phyloP scores from a whole-genome alignment of 306 rosid species.

The Cucurbita argyrosperma region DNA sequence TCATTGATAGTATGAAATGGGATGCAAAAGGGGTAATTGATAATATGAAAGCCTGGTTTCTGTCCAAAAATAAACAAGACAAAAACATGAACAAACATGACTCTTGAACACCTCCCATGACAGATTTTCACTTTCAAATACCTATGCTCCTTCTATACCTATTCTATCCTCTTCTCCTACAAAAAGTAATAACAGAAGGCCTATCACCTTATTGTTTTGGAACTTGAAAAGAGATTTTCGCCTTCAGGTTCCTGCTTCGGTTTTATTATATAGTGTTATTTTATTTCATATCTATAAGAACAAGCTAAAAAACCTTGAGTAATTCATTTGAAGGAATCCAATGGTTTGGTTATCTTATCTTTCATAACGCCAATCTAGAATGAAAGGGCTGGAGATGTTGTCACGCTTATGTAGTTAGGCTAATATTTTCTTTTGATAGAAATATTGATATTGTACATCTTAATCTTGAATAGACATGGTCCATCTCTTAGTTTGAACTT shows the following conservation, averaged over 20 bases:
- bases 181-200: not conserved
- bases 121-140: not conserved
- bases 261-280: not conserved
- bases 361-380: not conserved
- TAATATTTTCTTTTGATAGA: not conserved
- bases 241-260: not conserved
- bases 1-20: not conserved
- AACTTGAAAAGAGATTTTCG: not conserved
- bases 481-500: not conserved
- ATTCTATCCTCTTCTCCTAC: not conserved
- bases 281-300: not conserved
- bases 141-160: not conserved
- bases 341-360: not conserved
- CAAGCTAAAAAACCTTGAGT: not conserved
- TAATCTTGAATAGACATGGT: not conserved
- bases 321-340: not conserved
- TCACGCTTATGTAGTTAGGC: not conserved
- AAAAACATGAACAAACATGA: not conserved
- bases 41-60: not conserved
- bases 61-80: not conserved
- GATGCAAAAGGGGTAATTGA: not conserved
- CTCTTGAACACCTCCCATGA: not conserved
- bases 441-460: not conserved
- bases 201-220: not conserved
- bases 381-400: not conserved